A percentile compares a stretch with the other conserved stretches of the same genome.
Conservation (phyloP, 2,329 filamentous ascomycete genomes). For the Colletotrichum chrysophilum region DNA sequence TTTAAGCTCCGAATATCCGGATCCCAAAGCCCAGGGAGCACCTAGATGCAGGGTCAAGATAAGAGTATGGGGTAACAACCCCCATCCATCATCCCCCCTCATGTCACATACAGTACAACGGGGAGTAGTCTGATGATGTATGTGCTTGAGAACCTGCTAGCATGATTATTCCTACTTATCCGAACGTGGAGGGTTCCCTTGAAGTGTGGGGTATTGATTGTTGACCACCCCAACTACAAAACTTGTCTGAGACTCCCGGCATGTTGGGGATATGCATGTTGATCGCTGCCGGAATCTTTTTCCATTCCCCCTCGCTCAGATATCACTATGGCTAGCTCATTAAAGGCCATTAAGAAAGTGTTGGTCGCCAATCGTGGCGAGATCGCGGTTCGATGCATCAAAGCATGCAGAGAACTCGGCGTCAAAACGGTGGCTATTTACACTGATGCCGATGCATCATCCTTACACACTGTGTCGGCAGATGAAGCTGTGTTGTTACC, state of each 20-base stretch:
- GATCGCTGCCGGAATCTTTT: neutral
- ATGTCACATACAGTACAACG: neutral
- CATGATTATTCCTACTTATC: neutral
- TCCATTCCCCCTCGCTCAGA: neutral
- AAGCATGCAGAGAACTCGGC: constrained; percentile 45
- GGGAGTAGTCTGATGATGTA: neutral
- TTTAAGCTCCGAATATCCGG: neutral
- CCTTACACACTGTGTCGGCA: neutral
- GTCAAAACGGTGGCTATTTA: constrained; percentile 63
- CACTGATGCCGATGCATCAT: neutral
- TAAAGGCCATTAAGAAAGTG: constrained; percentile 28
- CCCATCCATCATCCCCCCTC: neutral
- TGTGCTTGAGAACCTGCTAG: neutral
- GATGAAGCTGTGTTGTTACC: neutral
- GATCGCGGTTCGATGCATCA: constrained; percentile 59
- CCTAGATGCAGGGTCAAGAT: neutral
- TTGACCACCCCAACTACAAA: neutral
- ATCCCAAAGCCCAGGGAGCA: neutral
- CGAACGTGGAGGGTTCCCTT: neutral
- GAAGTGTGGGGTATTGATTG: neutral
- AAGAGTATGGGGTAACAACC: neutral
- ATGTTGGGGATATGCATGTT: neutral
- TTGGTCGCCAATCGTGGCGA: constrained; percentile 66
- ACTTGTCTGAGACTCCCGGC: neutral
- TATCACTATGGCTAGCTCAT: neutral